Evolutionary conservation across 768 basidiomycete species (phyloP), one percentile per base, ranked within the genome.

Genomic region (Leccinum incarnatum): DNA sequence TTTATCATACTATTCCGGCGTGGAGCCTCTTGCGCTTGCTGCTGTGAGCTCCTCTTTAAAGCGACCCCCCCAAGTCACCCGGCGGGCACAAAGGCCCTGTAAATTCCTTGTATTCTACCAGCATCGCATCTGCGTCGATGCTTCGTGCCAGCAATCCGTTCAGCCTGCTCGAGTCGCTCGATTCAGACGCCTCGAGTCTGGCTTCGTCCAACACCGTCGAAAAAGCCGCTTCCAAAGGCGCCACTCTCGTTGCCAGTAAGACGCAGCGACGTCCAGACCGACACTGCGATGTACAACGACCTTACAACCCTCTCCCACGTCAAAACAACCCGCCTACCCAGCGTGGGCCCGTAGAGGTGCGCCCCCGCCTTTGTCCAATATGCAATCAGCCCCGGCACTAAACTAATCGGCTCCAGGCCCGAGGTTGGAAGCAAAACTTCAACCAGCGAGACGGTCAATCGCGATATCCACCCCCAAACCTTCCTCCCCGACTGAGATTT

Each of bases 1-100:
- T 67, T 67, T 67, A 49, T 19, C 12, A 4, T 15, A 14, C 63
- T 3, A 36, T 49, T 68, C 57, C 42, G 57, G 19, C 34, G 66
- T 55, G 21, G 57, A 19, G n/a, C 32, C 30, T 11, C 2, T 45
- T 30, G 46, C 46, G 46, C 46, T 11, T 60, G 52, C 50, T 55
- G 49, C 50, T 55, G 49, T 19, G 7, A 19, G 21, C 23, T n/a
- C 47, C 50, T 61, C 52, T 49, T 29, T 15, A 17, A 25, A 27
- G 12, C 25, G 47, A 48, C 14, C 47, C 25, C 25, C 46, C 47
- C 47, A 48, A 42, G 40, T 8, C 27, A 27, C 27, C 25, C 19
- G 1, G 50, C n/a, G 27, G 23, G 49, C 27, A 29, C 49, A 50
- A 50, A 29, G 25, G 17, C 27, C 25, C 21, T 50, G 25, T 14